Percentiles rank a stretch among this genome's conserved stretches.
phyloP scores from a whole-genome alignment of 1,139 yeast genomes.

The Yamadazyma triangularis region DNA sequence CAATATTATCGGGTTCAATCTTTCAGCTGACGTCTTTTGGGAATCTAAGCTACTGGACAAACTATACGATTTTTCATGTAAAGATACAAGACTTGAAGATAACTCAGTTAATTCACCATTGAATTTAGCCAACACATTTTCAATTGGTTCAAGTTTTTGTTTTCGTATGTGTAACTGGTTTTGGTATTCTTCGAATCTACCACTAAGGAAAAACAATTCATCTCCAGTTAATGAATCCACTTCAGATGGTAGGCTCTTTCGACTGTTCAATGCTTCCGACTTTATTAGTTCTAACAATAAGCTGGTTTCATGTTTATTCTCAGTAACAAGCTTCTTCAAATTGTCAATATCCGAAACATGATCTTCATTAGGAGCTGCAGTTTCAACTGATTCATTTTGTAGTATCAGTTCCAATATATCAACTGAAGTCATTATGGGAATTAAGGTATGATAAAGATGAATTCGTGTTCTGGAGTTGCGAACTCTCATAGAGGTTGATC shows the following conservation, averaged over 20 bases:
- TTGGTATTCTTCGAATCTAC: conserved; percentile 29
- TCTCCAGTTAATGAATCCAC: conserved; percentile 6
- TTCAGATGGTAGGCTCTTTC: conserved; percentile 2
- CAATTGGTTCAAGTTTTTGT: conserved; percentile 31
- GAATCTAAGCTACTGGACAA: conserved; percentile 35
- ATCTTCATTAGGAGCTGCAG: no score
- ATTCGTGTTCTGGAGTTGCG: no score
- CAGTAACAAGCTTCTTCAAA: conserved; percentile 1
- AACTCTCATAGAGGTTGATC: no score
- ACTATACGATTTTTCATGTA: conserved; percentile 48
- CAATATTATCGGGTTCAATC: conserved; percentile 66
- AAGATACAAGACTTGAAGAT: conserved; percentile 54
- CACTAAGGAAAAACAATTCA: conserved; percentile 9
- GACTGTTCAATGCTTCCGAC: conserved; percentile 9
- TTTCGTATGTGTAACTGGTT: conserved; percentile 34
- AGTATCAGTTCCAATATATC: no score
- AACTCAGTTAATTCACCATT: conserved; percentile 53
- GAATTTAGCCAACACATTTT: conserved; percentile 45
- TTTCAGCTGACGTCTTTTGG: conserved; percentile 53
- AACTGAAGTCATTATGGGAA: no score
- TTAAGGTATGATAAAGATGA: no score
- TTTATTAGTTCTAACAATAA: conserved; percentile 16
- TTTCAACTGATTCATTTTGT: no score
- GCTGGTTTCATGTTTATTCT: not conserved
- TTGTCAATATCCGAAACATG: no score